Evolutionary conservation across 192 early-diverging fungal genomes (phyloP), one percentile per base, ranked within the genome.

Genomic region (Spinellus fusiger): DNA sequence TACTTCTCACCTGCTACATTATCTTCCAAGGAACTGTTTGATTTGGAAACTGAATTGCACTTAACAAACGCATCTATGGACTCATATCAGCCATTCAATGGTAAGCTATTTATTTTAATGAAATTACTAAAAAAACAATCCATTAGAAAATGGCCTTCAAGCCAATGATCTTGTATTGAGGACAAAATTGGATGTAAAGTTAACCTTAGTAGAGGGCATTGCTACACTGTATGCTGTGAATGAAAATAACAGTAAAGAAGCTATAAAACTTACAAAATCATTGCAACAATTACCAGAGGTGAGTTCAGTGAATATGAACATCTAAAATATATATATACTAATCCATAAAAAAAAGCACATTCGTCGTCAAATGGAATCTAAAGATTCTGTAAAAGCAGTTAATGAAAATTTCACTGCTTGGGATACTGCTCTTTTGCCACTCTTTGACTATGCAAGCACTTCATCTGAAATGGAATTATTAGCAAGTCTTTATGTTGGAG

Each of bases 201-300:
- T 69, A n/a, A 80, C 80, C 8, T 55, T 90, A 22, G 62, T 87
- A 9, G 88, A 90, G 54, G 86, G 80, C 5, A 73, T 85, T 33
- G 77, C 85, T 13, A 87, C 88, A 0, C 54, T 90, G 15, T 90
- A 88, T 56, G 83, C 80, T 59, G 71, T 90, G 7, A 79, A 88
- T 56, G 79, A 87, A 51, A 73, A 70, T 15, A 68, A 74, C 29
- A 68, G 64, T 29, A 63, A 73, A 35, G 69, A 77, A 62, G 71
- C 68, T 26, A 47, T 63, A 47, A 47, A 65, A 46, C 46, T 79
- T 59, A 51, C 70, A 65, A 34, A 71, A 66, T 77, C 80, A 7
- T 64, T 82, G 38, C 57, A 70, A 34, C 74, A 79, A 28, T 60
- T 82, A 40, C 84, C 82, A 34, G 71, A 69, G 62, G 77, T 80